A percentile compares a stretch with the other conserved stretches of the same genome.
phyloP scores from a whole-genome alignment of 352 stramenopile genomes.

The Globisporangium alternatum region DNA sequence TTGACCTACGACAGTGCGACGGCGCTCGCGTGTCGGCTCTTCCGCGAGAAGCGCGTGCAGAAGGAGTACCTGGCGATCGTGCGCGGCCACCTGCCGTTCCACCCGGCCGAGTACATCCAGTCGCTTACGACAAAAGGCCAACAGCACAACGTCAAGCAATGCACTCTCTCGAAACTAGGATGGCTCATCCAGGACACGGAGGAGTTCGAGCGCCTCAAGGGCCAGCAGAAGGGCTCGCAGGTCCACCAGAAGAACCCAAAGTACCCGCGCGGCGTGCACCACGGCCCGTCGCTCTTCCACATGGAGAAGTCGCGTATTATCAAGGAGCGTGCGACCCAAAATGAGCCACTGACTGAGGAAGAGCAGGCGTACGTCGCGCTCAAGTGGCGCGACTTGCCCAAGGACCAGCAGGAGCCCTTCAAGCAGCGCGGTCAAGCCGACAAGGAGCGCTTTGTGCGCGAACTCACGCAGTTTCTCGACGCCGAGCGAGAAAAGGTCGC shows the following conservation, averaged over 20 bases:
- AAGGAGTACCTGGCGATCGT: conserved; percentile 88
- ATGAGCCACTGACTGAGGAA: conserved; percentile 11
- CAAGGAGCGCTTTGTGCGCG: conserved; percentile 49
- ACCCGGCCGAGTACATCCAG: conserved; percentile 30
- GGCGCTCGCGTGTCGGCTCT: conserved; percentile 59
- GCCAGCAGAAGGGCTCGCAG: conserved; percentile 48
- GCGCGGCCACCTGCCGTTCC: conserved; percentile 59
- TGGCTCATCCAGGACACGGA: conserved; percentile 73
- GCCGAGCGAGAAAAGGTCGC: conserved; percentile 39
- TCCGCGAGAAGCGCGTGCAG: conserved; percentile 73
- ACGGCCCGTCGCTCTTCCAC: conserved; percentile 61
- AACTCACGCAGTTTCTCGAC: conserved; percentile 54
- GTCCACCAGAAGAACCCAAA: conserved; percentile 43
- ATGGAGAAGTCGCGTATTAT: conserved; percentile 57
- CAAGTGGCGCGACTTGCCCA: conserved; percentile 45
- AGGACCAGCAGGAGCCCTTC: conserved; percentile 47
- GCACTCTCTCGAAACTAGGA: conserved; percentile 62
- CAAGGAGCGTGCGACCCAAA: conserved; percentile 21
- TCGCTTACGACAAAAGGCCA: not conserved
- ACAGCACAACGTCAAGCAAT: conserved; percentile 24
- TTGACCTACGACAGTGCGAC: conserved; percentile 44
- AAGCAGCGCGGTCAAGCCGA: conserved; percentile 37
- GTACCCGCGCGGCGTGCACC: conserved; percentile 55
- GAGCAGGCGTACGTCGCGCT: conserved; percentile 18
- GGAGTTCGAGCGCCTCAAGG: conserved; percentile 50